Evolutionary conservation across 1,284 basidiomycete genomes (phyloP), one percentile per base, ranked within the genome.

Genomic region (Heterobasidion occidentale): DNA sequence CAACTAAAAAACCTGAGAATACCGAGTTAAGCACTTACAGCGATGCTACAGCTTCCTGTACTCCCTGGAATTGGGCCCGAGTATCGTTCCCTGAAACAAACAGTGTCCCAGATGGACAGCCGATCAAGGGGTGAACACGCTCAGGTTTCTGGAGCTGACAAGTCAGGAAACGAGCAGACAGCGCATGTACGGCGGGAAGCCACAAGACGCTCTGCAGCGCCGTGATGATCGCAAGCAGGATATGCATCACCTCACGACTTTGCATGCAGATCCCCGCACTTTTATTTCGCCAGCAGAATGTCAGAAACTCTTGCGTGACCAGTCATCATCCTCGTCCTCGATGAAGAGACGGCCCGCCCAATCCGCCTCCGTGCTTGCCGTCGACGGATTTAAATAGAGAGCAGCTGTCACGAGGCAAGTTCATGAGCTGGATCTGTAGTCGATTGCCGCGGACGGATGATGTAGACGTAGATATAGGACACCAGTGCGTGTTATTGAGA

Each of bases 91-190:
- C 65, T 2, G 81, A 84, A 15, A 86, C 83, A 56, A 77, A 84
- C 5, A 85, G 69, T 0, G 82, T 85, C 15, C 79, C 80, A 3
- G 58, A 8, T 4, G 78, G 78, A 62, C 83, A 85, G n/a, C 79
- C 80, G 1, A 57, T n/a, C 11, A 82, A 64, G 3, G 80, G 75
- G 2, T 79, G 78, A 2, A 63, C 50, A 0, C 61, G 60, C 0
- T 55, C 36, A 3, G 74, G 62, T 58, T 83, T 83, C 63, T 77
- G 71, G 27, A 79, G 62, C 59, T 84, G 83, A 60, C 83, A 85
- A 7, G 67, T 49, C 20, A 76, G 54, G 60, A 77, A 78, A 34
- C 64, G 53, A 0, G 79, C 73, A 5, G 83, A 84, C 46, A 83
- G 68, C 9, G 73, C 69, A 9, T 50, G 35, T 34, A 47, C 55